Conservation (phyloP, 2,329 filamentous ascomycete species). For the Sclerotinia glacialis region DNA sequence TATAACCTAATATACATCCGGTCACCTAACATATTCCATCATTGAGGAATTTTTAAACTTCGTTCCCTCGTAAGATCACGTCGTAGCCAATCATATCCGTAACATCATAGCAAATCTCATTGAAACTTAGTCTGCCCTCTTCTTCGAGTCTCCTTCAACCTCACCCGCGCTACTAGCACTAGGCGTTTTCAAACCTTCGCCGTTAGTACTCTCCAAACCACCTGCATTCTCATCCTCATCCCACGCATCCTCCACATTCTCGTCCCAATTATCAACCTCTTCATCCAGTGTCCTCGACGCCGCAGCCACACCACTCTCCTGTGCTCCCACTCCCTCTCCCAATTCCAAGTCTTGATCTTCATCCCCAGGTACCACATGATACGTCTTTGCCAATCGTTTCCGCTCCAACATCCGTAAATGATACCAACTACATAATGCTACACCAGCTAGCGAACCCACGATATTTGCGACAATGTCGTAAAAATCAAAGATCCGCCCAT, state of each 20-base stretch:
- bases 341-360: slow-evolving; percentile 71
- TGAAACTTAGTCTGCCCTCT: slow-evolving; percentile 36
- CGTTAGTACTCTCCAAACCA: slow-evolving; percentile 32
- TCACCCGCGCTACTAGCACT: slow-evolving; percentile 40
- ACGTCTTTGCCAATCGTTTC: slow-evolving; percentile 70
- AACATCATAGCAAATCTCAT: slow-evolving; percentile 31
- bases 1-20: slow-evolving; percentile 9
- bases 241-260: slow-evolving; percentile 66
- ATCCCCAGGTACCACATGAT: slow-evolving; percentile 64
- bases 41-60: background rate
- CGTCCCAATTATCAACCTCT: slow-evolving; percentile 91
- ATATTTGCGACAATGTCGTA: slow-evolving; percentile 89
- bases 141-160: slow-evolving; percentile 36
- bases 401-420: slow-evolving; percentile 94
- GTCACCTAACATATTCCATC: slow-evolving; percentile 1
- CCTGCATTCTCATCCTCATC: slow-evolving; percentile 52
- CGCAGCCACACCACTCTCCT: slow-evolving; percentile 62
- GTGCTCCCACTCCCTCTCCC: slow-evolving; percentile 55
- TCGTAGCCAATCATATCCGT: slow-evolving; percentile 16
- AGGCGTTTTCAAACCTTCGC: slow-evolving; percentile 39
- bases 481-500: slow-evolving; percentile 68
- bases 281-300: slow-evolving; percentile 60
- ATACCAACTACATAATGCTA: slow-evolving; percentile 83
- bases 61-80: slow-evolving; percentile 4
- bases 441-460: slow-evolving; percentile 67